phyloP scores from a whole-genome alignment of 306 rosid species.

The Phaseolus lunatus region DNA sequence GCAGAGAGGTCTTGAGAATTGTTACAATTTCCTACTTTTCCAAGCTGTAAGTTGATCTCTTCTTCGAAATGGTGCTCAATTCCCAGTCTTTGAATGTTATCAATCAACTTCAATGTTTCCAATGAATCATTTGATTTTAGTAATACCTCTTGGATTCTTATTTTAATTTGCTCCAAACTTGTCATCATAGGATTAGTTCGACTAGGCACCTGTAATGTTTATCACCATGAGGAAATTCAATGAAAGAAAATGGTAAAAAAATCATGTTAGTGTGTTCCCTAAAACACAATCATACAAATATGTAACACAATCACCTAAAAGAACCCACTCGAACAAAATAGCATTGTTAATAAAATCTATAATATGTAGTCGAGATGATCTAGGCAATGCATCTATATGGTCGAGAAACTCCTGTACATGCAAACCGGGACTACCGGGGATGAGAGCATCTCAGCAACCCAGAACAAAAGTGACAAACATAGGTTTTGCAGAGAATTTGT shows the following conservation, averaged over 20 bases:
- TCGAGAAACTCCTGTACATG: no score
- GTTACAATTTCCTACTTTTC: constrained; percentile 12
- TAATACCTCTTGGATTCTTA: constrained; percentile 26
- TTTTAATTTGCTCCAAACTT: constrained; percentile 31
- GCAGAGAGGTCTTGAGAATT: constrained; percentile 42
- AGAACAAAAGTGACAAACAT: no score
- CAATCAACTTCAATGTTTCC: constrained; percentile 46
- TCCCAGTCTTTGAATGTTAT: constrained; percentile 51
- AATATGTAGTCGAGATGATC: no score
- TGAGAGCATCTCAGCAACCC: no score
- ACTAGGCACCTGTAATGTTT: neutral
- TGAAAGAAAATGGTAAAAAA: neutral
- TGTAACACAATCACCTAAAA: no score
- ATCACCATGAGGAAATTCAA: neutral
- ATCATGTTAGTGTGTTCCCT: neutral
- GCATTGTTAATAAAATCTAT: no score
- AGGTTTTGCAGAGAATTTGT: no score
- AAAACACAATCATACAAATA: no score
- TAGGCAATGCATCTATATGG: no score
- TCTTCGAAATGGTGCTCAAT: constrained; percentile 50
- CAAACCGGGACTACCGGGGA: no score
- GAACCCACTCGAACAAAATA: no score
- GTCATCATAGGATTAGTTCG: neutral
- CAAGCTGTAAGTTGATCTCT: constrained; percentile 38
- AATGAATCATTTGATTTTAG: constrained; percentile 17